phyloP scores from a whole-genome alignment of 352 stramenopile species.

The Phytophthora europaea region DNA sequence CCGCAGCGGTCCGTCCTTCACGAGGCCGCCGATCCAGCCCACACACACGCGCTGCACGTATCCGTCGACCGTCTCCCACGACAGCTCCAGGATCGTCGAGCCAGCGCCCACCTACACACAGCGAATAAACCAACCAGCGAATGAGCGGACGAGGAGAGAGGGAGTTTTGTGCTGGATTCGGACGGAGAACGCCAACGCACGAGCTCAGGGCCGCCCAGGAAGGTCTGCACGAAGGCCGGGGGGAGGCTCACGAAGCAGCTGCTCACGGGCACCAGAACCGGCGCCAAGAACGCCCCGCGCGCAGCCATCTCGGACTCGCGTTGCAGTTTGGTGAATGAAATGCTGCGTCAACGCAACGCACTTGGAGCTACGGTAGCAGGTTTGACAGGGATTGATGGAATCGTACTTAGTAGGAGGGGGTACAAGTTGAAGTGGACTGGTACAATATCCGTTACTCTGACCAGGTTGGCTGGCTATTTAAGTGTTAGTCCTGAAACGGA shows the following conservation, averaged over 20 bases:
- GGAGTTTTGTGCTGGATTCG: background rate
- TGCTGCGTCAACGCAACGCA: conserved; percentile 43
- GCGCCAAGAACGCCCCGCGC: conserved; percentile 72
- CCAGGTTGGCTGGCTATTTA: background rate
- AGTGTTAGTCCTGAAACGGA: conserved; percentile 12
- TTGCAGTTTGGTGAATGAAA: conserved; percentile 23
- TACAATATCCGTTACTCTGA: background rate
- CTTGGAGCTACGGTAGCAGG: conserved; percentile 11
- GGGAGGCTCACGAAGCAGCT: conserved; percentile 85
- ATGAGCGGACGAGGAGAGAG: background rate
- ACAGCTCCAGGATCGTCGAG: conserved; percentile 76
- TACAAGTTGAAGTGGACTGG: conserved; percentile 29
- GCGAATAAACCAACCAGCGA: background rate
- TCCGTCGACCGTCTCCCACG: conserved; percentile 83
- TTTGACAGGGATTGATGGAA: conserved; percentile 16
- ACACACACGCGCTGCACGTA: conserved; percentile 82
- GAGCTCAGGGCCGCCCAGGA: conserved; percentile 52
- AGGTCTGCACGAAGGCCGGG: conserved; percentile 69
- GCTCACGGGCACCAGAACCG: conserved; percentile 63
- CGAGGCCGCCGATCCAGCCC: conserved; percentile 73
- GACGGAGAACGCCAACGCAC: conserved; percentile 20
- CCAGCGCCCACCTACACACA: conserved; percentile 42
- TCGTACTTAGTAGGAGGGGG: conserved; percentile 24
- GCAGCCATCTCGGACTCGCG: conserved; percentile 30
- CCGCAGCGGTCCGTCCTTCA: conserved; percentile 56